phyloP scores from a whole-genome alignment of 306 rosid genomes.

The Cicer chorassanicum region DNA sequence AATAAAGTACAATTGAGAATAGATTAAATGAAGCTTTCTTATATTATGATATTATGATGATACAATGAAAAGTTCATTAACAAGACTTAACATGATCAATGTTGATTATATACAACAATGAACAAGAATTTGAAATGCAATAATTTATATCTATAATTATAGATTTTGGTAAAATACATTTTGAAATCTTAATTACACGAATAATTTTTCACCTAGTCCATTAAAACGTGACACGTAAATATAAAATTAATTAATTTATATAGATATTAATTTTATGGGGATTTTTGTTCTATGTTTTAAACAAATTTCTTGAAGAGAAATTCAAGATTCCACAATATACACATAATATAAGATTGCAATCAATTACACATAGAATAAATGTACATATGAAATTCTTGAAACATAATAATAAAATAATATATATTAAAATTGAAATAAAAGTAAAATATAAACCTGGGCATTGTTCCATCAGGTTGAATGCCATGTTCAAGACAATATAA shows the following conservation, averaged over 20 bases:
- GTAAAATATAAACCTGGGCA: slow-evolving; percentile 61
- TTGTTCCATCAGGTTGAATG: slow-evolving; percentile 69
- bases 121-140: not conserved
- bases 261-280: not conserved
- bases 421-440: not conserved
- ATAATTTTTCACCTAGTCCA: not conserved
- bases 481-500: slow-evolving; percentile 81
- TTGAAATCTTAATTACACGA: not conserved
- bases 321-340: not conserved
- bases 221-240: not conserved
- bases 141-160: not conserved
- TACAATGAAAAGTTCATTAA: slow-evolving; percentile 20
- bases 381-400: not conserved
- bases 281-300: not conserved
- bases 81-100: not conserved
- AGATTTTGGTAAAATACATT: not conserved
- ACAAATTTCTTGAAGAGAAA: not conserved
- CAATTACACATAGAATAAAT: not conserved
- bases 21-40: not conserved
- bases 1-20: not conserved
- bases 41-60: not conserved
- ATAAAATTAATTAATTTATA: not conserved
- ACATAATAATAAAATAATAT: not conserved
- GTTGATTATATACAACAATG: not conserved
- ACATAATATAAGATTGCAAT: slow-evolving; percentile 13